Conservation (phyloP, 2,329 filamentous ascomycete species). For the Fusarium sp. region DNA sequence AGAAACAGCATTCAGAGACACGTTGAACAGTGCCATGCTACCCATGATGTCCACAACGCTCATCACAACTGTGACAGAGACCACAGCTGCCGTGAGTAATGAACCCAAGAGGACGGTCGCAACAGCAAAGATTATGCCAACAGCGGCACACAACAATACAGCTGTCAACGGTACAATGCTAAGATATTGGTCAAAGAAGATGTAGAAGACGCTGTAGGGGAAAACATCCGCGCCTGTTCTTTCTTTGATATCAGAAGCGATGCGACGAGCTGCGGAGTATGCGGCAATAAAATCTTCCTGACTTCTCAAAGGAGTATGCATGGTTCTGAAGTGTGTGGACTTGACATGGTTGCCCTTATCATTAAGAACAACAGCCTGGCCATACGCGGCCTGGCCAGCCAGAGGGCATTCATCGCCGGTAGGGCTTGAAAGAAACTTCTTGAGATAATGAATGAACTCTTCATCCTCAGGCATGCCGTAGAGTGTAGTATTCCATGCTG, state of each 20-base stretch:
- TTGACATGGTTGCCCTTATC: conserved; percentile 72
- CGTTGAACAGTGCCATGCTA: conserved; percentile 88
- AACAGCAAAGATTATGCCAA: conserved; percentile 86
- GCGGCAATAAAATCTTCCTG: conserved; percentile 94
- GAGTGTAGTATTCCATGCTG: conserved; percentile 89
- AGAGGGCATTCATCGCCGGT: conserved; percentile 88
- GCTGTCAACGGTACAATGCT: conserved; percentile 83
- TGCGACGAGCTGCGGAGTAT: conserved; percentile 88
- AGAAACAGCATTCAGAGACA: conserved; percentile 93
- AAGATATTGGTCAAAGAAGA: conserved; percentile 98
- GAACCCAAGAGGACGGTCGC: conserved; percentile 86
- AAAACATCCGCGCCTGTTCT: conserved; percentile 85
- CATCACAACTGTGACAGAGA: conserved; percentile 91
- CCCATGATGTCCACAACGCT: conserved; percentile 93
- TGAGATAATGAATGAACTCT: conserved; percentile 89
- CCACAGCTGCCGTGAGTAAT: conserved; percentile 79
- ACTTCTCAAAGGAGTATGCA: conserved; percentile 85
- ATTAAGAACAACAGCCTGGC: conserved; percentile 84
- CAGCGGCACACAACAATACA: conserved; percentile 81
- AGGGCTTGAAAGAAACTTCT: conserved; percentile 83
- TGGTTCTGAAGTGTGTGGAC: conserved; percentile 91
- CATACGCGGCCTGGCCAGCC: conserved; percentile 88
- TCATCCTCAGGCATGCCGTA: conserved; percentile 90
- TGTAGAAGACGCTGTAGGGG: conserved; percentile 97
- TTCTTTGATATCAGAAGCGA: conserved; percentile 78